Conservation (phyloP, 129 eudicot genomes). For the Dittrichia graveolens region DNA sequence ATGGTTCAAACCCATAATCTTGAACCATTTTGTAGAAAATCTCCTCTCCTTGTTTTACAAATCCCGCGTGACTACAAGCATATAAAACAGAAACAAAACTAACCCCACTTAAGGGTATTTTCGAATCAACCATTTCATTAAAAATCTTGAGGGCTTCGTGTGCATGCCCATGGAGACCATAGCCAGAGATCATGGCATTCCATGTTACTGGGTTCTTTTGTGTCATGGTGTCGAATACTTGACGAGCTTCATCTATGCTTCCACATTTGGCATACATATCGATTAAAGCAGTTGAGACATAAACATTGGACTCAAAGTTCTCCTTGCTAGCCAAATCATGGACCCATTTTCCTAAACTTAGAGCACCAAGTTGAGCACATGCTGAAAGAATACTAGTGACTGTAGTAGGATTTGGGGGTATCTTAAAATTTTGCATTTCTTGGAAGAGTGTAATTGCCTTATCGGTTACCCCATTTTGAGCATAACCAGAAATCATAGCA, state of each 20-base stretch:
- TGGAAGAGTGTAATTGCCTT: conserved; percentile 74
- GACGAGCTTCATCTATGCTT: conserved; percentile 68
- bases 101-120: conserved; percentile 58
- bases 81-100: conserved; percentile 67
- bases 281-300: conserved; percentile 78
- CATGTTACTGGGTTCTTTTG: conserved; percentile 84
- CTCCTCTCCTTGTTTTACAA: conserved; percentile 71
- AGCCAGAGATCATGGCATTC: conserved; percentile 94
- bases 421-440: conserved; percentile 64
- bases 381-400: conserved; percentile 88
- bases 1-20: conserved; percentile 65
- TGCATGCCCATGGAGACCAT: conserved; percentile 94
- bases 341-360: conserved; percentile 87
- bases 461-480: conserved; percentile 84
- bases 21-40: conserved; percentile 72
- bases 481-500: conserved; percentile 95
- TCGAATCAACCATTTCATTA: conserved; percentile 50
- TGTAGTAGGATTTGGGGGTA: conserved; percentile 85
- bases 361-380: conserved; percentile 92
- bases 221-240: conserved; percentile 53
- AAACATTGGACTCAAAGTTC: conserved; percentile 58
- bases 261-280: conserved; percentile 99
- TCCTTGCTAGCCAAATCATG: conserved; percentile 65
- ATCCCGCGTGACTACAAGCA: conserved; percentile 93
- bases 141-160: conserved; percentile 67